phyloP scores from a whole-genome alignment of 805 yeast species.

The Lipomyces lipofer region DNA sequence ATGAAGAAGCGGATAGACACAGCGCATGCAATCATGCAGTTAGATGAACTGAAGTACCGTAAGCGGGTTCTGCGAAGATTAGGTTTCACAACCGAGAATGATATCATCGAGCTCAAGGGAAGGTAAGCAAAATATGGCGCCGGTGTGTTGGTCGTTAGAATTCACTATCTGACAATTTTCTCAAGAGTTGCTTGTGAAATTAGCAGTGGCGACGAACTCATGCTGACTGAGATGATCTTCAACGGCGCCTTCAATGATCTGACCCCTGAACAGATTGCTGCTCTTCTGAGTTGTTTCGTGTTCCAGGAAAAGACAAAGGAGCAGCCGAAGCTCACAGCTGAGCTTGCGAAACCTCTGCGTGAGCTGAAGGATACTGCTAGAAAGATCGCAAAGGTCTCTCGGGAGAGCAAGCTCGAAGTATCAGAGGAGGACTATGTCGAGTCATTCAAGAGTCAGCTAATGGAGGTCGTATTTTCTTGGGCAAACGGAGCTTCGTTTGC shows the following conservation, averaged over 20 bases:
- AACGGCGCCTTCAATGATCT: conserved; percentile 92
- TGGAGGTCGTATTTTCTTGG: conserved; percentile 98
- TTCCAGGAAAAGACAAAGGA: conserved; percentile 95
- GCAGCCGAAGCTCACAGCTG: conserved; percentile 80
- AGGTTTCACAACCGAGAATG: conserved; percentile 83
- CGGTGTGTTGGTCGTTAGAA: no score
- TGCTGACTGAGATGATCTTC: conserved; percentile 88
- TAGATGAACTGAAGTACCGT: conserved; percentile 90
- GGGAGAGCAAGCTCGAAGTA: conserved; percentile 86
- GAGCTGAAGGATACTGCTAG: conserved; percentile 88
- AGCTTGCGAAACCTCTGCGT: conserved; percentile 87
- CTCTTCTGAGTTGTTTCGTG: conserved; percentile 89
- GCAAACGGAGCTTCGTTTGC: conserved; percentile 95
- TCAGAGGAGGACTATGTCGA: conserved; percentile 92
- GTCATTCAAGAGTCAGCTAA: conserved; percentile 84
- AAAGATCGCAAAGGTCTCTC: conserved; percentile 83
- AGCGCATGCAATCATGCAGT: conserved; percentile 87
- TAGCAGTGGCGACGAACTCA: conserved; percentile 54
- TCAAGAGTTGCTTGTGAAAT: conserved; percentile 85
- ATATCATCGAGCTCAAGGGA: conserved; percentile 93
- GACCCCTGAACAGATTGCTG: conserved; percentile 87
- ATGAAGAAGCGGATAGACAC: conserved; percentile 68
- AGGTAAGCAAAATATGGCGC: conserved; percentile 44
- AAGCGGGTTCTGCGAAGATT: conserved; percentile 89
- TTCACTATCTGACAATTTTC: background rate